Evolutionary conservation across 1,284 basidiomycete species (phyloP).

Genomic region (Cutaneotrichosporon cyanovorans): DNA sequence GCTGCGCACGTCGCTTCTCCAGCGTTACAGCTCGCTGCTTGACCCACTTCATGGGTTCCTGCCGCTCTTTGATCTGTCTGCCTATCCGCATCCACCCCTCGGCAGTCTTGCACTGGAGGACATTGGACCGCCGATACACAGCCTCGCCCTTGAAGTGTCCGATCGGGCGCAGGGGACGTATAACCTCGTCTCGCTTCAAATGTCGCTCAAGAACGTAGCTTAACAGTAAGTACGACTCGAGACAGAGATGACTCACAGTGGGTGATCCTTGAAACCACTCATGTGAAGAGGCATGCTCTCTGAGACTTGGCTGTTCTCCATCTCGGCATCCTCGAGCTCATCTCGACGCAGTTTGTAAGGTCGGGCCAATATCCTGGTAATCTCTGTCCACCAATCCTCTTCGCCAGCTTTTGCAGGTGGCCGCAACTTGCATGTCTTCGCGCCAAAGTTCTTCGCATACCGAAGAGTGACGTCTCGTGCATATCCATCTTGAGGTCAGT

Average conservation of each 20-base stretch:
- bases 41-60: slow-evolving; percentile 82
- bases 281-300: slow-evolving; percentile 95
- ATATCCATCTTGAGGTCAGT: slow-evolving; percentile 48
- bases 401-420: slow-evolving; percentile 55
- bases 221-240: slow-evolving; percentile 2
- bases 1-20: slow-evolving; percentile 71
- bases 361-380: slow-evolving; percentile 58
- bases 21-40: slow-evolving; percentile 82
- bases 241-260: slow-evolving; percentile 54
- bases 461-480: slow-evolving; percentile 52
- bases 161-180: slow-evolving; percentile 74
- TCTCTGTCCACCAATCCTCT: slow-evolving; percentile 76
- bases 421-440: slow-evolving; percentile 74
- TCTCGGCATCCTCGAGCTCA: slow-evolving; percentile 87
- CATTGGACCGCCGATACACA: slow-evolving; percentile 80
- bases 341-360: slow-evolving; percentile 85
- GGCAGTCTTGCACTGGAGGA: slow-evolving; percentile 75
- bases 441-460: slow-evolving; percentile 69
- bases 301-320: slow-evolving; percentile 64
- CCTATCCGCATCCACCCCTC: slow-evolving; percentile 95
- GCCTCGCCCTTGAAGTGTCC: slow-evolving; percentile 88
- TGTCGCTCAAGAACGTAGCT: slow-evolving; percentile 86
- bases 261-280: slow-evolving; percentile 91
- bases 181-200: slow-evolving; percentile 77
- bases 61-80: slow-evolving; percentile 61